Evolutionary conservation across 192 early-diverging fungal species (phyloP).

Genomic region (Irineochytrium annulatum): DNA sequence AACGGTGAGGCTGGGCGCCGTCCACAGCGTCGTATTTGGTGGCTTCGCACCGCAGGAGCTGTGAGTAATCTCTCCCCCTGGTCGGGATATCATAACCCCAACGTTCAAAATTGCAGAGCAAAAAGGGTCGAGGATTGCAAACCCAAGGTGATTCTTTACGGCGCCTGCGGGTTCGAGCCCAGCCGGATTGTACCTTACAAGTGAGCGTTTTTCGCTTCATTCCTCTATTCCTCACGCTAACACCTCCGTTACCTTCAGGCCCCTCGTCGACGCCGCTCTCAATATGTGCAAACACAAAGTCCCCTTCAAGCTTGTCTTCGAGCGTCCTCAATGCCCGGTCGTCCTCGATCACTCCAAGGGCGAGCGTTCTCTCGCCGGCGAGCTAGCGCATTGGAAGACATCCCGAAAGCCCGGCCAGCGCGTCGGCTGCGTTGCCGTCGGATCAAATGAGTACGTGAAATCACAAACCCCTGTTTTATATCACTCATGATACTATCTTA

Average conservation of each 20-base stretch:
- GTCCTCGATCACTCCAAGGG: constrained; percentile 48
- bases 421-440: constrained; percentile 51
- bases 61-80: constrained; percentile 3
- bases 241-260: constrained; percentile 3
- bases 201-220: constrained; percentile 6
- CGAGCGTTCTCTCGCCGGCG: constrained; percentile 51
- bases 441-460: constrained; percentile 33
- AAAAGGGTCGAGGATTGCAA: constrained; percentile 80
- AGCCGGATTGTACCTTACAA: constrained; percentile 70
- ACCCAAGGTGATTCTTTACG: constrained; percentile 71
- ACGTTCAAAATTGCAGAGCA: constrained; percentile 29
- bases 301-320: constrained; percentile 50
- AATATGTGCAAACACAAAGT: constrained; percentile 47
- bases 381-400: constrained; percentile 44
- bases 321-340: constrained; percentile 58
- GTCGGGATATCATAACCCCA: background rate
- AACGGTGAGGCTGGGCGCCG: constrained; percentile 75
- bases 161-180: constrained; percentile 77
- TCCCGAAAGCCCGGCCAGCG: constrained; percentile 21
- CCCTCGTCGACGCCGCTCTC: constrained; percentile 71
- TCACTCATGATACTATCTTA: background rate
- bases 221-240: background rate
- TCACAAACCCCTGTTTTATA: constrained; percentile 21
- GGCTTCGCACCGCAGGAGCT: constrained; percentile 42
- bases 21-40: constrained; percentile 80